phyloP scores from a whole-genome alignment of 2,329 filamentous ascomycete species.

The Raffaelea albimanens region DNA sequence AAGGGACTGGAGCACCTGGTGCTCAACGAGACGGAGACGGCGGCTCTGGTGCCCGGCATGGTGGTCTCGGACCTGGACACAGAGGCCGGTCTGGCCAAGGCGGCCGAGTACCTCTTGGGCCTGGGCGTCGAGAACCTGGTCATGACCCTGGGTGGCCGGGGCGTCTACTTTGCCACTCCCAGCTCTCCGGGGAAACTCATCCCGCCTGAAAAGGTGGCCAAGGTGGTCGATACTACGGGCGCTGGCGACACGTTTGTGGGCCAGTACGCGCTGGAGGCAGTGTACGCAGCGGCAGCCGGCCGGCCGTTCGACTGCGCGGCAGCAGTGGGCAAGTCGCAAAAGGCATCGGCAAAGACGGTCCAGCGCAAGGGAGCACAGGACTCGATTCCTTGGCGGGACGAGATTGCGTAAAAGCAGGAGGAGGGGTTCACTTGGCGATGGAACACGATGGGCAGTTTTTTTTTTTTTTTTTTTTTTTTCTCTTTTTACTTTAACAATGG shows the following conservation, averaged over 20 bases:
- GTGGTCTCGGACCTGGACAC: constrained; percentile 18
- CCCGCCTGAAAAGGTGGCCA: constrained; percentile 56
- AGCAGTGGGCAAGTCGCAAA: constrained; percentile 51
- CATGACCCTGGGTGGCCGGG: constrained; percentile 72
- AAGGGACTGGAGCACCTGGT: constrained; percentile 54
- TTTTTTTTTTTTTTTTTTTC: no score
- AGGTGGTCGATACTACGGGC: constrained; percentile 87
- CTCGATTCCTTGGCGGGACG: constrained; percentile 56
- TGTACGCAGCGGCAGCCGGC: constrained; percentile 27
- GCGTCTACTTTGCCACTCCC: constrained; percentile 51
- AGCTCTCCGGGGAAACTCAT: constrained; percentile 35
- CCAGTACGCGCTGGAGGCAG: constrained; percentile 67
- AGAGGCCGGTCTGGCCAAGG: constrained; percentile 20
- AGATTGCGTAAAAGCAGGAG: constrained; percentile 18
- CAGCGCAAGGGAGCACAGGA: constrained; percentile 55
- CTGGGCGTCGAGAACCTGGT: constrained; percentile 67
- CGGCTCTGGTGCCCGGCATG: constrained; percentile 44
- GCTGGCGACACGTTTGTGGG: constrained; percentile 94
- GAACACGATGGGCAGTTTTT: no score
- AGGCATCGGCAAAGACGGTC: constrained; percentile 56
- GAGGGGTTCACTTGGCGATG: neutral
- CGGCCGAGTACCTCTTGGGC: constrained; percentile 44
- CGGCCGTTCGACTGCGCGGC: constrained; percentile 43
- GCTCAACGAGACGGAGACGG: constrained; percentile 61
- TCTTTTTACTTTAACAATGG: no score